Base-by-base conservation (phyloP, 2,329 filamentous ascomycete genomes). In the Diplocarpon mali region DNA sequence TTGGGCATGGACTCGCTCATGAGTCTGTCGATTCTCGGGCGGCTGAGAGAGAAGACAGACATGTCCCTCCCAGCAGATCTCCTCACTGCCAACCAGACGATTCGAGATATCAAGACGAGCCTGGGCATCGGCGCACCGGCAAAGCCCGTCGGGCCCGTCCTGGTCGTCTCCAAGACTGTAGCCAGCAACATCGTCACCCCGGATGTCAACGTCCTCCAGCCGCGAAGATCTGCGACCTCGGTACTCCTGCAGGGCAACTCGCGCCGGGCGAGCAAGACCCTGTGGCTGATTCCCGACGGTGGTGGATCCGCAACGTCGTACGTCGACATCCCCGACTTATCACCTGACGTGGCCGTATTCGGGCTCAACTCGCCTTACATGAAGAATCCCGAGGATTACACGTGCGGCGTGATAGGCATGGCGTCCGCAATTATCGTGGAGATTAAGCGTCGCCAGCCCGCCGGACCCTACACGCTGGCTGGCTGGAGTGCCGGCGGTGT, bases 401-500 rank as follows among this genome's bases (percentile, higher is more conserved):
- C 70, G 24, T 80, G 77, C 55, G 78, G 78, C 47, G 75, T 84
- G 43, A 74, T 79, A 55, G 76, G 77, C 20, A 76, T 82, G 59
- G 75, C 78, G 5, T 64, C 71, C 52, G 73, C 80, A 58, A 84
- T 80, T 63, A 73, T 84, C 32, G 66, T 70, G 4, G 82, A 86
- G 64, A 83, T 87, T 63, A 80, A 78, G 62, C 74, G 77, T 5
- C 79, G 81, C 40, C 82, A 87, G 62, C 77, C 81, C 2, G 57
- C 67, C 16, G 83, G 83, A 0, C 78, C 80, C 0, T 85, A 85
- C 62, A 71, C 72, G 40, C 64, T 87, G 1, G 74, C 77, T 13
- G 84, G 84, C 17, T 88, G 83, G 83, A 84, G 77, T n/a, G 83
- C 81, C 1, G 84, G 83, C 20, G 83, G 83, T 30, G 80, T 85